phyloP scores from a whole-genome alignment of 441 rosid species.

The Kokia cookei region DNA sequence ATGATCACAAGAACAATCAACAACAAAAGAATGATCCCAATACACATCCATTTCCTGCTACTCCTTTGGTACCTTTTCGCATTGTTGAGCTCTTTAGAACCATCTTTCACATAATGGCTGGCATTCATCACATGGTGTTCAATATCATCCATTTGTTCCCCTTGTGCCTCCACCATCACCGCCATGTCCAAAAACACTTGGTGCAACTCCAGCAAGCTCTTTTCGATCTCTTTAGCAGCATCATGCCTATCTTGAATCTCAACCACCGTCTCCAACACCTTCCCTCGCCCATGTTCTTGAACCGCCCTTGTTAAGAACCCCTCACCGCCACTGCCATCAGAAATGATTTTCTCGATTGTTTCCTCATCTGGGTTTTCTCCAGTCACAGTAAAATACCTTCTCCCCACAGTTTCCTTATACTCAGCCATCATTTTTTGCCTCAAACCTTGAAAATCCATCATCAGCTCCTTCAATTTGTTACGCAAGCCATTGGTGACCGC shows the following conservation, averaged over 20 bases:
- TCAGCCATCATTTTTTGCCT: conserved; percentile 89
- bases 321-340: conserved; percentile 64
- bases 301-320: conserved; percentile 59
- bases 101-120: conserved; percentile 70
- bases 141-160: conserved; percentile 89
- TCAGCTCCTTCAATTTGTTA: conserved; percentile 76
- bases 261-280: conserved; percentile 76
- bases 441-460: conserved; percentile 89
- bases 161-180: conserved; percentile 89
- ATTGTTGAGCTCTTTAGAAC: conserved; percentile 60
- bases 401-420: conserved; percentile 86
- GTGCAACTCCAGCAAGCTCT: conserved; percentile 82
- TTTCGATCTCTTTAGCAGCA: conserved; percentile 85
- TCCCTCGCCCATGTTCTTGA: conserved; percentile 91
- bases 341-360: conserved; percentile 77
- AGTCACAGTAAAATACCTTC: conserved; percentile 86
- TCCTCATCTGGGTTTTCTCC: conserved; percentile 85
- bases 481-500: conserved; percentile 82
- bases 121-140: conserved; percentile 86
- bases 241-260: conserved; percentile 86
- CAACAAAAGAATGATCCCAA: conserved; percentile 60
- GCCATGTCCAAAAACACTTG: conserved; percentile 91
- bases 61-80: conserved; percentile 66
- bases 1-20: conserved; percentile 61
- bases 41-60: conserved; percentile 77